Evolutionary conservation across 2,329 filamentous ascomycete species (phyloP), one percentile per base, ranked within the genome.

Genomic region (Penicillium sp.): DNA sequence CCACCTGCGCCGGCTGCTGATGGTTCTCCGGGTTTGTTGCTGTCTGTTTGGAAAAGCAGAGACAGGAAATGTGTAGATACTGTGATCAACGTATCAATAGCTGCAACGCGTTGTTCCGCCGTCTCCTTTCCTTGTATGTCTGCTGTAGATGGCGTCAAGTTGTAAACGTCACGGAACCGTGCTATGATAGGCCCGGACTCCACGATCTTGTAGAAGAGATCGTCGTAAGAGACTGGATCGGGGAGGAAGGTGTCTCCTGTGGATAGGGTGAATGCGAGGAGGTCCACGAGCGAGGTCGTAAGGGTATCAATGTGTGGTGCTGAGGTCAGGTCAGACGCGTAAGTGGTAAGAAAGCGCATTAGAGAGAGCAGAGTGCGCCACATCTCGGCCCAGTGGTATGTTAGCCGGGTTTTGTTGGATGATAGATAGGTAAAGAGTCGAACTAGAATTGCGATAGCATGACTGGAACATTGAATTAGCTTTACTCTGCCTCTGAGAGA

Each of bases 151-250:
- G 43, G 23, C 26, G 69, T 68, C 21, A 81, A 67, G 4, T 77
- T 75, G 71, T 94, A 97, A 9, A 83, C 87, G 60, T 91, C 85
- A 42, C 90, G 85, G 75, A 97, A 96, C 67, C 90, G 91, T 30
- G 81, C 77, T 21, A 97, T 81, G 12, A 90, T 82, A 49, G 96
- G 90, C 11, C 92, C 91, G 1, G 88, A 89, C 73, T 99, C 94
- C 24, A 97, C 91, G 1, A 97, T 83, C 75, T 99, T 99, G 83
- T 99, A 99, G 76, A 99, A 97, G 0, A 99, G 80, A 67, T 99
- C 94, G 66, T 99, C 94, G 72, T 97, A 97, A 1, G 90, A 87
- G 18, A 89, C 83, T 0, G 91, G 87, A 28, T 89, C 90, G 0
- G 93, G 94, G 7, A 99, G 81, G 73, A 99, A 97, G 2, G 89